Conservation (phyloP, 371 early-diverging fungal species). For the Rhizopus delemar region DNA sequence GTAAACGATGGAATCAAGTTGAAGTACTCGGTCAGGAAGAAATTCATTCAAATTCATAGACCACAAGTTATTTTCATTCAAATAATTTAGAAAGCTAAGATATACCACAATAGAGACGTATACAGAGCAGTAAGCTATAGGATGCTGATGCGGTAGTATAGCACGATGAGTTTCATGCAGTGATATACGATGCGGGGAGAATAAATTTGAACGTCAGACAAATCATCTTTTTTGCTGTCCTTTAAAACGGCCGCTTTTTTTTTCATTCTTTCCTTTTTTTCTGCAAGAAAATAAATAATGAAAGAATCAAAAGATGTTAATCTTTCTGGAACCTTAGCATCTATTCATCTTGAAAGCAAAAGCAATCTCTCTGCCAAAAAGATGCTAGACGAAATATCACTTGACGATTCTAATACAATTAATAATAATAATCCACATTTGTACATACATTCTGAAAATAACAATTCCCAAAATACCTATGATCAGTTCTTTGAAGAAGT, state of each 20-base stretch:
- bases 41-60: too few species aligned
- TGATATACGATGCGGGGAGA: neutral
- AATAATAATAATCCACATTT: constrained; percentile 3
- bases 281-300: neutral
- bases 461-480: constrained; percentile 29
- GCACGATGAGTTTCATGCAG: too few species aligned
- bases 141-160: too few species aligned
- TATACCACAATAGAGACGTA: too few species aligned
- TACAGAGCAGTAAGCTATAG: too few species aligned
- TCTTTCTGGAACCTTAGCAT: constrained; percentile 15
- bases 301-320: constrained; percentile 5
- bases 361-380: constrained; percentile 23
- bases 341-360: constrained; percentile 13
- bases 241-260: neutral
- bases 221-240: neutral
- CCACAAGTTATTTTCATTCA: too few species aligned
- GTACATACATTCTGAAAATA: constrained; percentile 4
- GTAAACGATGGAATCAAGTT: too few species aligned
- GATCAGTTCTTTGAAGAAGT: constrained; percentile 60
- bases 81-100: too few species aligned
- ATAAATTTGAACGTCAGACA: neutral
- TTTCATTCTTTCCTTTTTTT: neutral
- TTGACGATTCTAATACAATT: constrained; percentile 4
- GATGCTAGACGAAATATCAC: constrained; percentile 36
- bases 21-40: too few species aligned